Evolutionary conservation across 345 rosid genomes (phyloP).

Genomic region (Camelina laxa): DNA sequence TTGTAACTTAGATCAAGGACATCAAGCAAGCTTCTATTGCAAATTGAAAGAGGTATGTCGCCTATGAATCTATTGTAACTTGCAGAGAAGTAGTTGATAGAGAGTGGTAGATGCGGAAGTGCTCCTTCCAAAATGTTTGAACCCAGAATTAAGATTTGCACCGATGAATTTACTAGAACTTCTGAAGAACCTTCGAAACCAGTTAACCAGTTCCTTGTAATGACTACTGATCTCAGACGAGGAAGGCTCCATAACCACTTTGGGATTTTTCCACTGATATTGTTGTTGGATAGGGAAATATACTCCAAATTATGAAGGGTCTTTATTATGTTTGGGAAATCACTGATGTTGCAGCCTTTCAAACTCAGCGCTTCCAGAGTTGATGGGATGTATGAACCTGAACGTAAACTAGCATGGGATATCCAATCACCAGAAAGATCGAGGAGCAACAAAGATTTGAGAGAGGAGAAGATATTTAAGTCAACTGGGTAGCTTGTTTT

Average conservation of each 20-base stretch:
- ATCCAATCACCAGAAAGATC: not conserved
- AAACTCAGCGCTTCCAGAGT: not conserved
- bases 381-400: not conserved
- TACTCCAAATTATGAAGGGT: not conserved
- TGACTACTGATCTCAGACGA: not conserved
- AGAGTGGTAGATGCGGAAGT: not conserved
- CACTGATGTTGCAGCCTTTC: not conserved
- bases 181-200: not conserved
- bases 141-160: fast-evolving
- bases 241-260: constrained; percentile 7
- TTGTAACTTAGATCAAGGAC: not conserved
- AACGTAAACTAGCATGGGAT: not conserved
- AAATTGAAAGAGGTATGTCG: not conserved
- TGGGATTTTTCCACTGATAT: not conserved
- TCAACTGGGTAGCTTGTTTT: not conserved
- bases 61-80: fast-evolving
- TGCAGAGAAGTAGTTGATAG: not conserved
- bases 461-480: no score
- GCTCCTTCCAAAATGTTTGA: not conserved
- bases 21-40: not conserved
- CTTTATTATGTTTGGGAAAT: not conserved
- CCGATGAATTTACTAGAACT: not conserved
- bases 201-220: not conserved
- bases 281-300: not conserved
- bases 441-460: not conserved